Evolutionary conservation across 2,329 filamentous ascomycete genomes (phyloP).

Genomic region (Cordyceps tenuipes): DNA sequence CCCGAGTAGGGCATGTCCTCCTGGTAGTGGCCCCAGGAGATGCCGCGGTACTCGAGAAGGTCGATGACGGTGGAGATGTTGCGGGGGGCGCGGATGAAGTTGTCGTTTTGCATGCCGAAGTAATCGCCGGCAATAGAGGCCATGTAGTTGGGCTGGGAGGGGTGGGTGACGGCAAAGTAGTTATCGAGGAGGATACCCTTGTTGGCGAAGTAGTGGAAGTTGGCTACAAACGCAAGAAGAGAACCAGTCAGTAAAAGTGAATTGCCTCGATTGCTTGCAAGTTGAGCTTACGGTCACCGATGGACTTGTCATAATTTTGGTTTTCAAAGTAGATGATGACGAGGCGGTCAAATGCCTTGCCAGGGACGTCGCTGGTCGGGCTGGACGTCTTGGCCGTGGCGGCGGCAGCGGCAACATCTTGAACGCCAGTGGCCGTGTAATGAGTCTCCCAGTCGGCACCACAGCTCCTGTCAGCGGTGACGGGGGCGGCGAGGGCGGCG

Average conservation of each 20-base stretch:
- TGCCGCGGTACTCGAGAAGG: constrained; percentile 54
- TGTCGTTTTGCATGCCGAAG: constrained; percentile 64
- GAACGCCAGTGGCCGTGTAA: constrained; percentile 44
- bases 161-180: constrained; percentile 58
- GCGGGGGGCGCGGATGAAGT: constrained; percentile 46
- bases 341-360: constrained; percentile 64
- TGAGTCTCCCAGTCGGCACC: constrained; percentile 26
- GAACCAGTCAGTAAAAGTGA: not conserved
- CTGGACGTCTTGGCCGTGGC: constrained; percentile 53
- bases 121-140: constrained; percentile 61
- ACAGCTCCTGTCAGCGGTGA: constrained; percentile 16
- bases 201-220: constrained; percentile 21
- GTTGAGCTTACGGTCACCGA: constrained; percentile 46
- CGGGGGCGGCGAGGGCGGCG: constrained; percentile 20
- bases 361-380: constrained; percentile 56
- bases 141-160: constrained; percentile 69
- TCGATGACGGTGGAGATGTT: constrained; percentile 63
- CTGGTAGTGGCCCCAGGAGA: constrained; percentile 66
- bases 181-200: constrained; percentile 25
- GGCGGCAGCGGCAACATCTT: constrained; percentile 44
- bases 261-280: not conserved
- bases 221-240: constrained; percentile 15
- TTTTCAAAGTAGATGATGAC: constrained; percentile 73
- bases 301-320: constrained; percentile 57
- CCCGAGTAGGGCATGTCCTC: constrained; percentile 71